These are phyloP conservation scores for Omphalea diandra DNA, from an alignment of 441 rosid genomes.

Conservation along the genomic window DNA sequence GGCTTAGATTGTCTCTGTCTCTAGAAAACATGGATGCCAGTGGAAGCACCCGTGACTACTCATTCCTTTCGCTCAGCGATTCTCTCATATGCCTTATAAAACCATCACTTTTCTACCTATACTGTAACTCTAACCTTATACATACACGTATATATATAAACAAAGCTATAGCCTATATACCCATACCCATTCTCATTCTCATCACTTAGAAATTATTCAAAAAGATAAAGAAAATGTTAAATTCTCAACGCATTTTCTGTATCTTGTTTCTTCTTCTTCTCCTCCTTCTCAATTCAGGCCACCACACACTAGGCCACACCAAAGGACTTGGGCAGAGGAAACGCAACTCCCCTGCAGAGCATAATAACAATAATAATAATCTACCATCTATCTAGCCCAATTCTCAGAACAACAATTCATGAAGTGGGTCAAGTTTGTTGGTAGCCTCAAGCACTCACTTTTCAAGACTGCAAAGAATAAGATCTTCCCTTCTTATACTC, in stretches of 20 bases:
- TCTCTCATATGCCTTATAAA: too few relatives aligned
- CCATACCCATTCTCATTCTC: slow-evolving; percentile 13
- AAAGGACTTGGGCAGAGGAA: slow-evolving; percentile 46
- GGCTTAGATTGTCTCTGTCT: too few relatives aligned
- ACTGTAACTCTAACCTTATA: too few relatives aligned
- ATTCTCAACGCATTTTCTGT: slow-evolving; percentile 19
- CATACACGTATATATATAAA: too few relatives aligned
- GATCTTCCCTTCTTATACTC: slow-evolving; percentile 74
- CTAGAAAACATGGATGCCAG: too few relatives aligned
- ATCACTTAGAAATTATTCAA: background rate
- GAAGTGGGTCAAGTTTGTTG: slow-evolving; percentile 92
- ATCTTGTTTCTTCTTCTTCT: slow-evolving; percentile 24
- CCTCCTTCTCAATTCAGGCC: slow-evolving; percentile 33
- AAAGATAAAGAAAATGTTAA: slow-evolving; percentile 31
- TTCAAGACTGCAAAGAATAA: slow-evolving; percentile 83
- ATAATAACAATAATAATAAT: slow-evolving; percentile 26
- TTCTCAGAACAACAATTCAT: slow-evolving; percentile 77
- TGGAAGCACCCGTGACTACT: too few relatives aligned
- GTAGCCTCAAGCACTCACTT: slow-evolving; percentile 69
- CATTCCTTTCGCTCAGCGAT: too few relatives aligned
- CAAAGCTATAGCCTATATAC: too few relatives aligned
- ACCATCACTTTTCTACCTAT: too few relatives aligned
- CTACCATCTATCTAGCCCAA: slow-evolving; percentile 45
- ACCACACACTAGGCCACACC: slow-evolving; percentile 40
- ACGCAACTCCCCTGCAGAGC: slow-evolving; percentile 15